Evolutionary conservation across 2,329 filamentous ascomycete genomes (phyloP), one percentile per base, ranked within the genome.

Genomic region (Aspergillus puulaauensis): DNA sequence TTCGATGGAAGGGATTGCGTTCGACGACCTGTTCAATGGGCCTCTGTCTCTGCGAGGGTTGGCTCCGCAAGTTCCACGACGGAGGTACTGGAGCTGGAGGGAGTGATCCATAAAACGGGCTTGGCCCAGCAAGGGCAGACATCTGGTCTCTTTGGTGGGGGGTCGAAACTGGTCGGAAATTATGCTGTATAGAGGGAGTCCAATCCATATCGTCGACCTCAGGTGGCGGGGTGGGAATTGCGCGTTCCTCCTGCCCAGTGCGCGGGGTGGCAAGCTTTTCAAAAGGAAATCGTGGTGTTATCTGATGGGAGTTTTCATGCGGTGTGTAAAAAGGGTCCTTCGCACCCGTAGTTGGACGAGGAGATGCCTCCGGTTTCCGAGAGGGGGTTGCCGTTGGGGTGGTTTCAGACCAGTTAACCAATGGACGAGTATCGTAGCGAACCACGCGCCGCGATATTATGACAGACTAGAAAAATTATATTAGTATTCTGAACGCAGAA

Each of bases 161-260:
- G 51, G 69, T 70, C 14, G 70, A 61, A 6, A 50, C 73, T 33
- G 72, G 71, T 45, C 67, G 68, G 19, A 76, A 66, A 19, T 72
- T 61, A 53, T 73, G 68, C 41, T 76, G 71, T 41, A 67, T 60
- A 37, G 78, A 77, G n/a, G 79, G 79, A 35, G 76, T 77, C 79
- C 79, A 82, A 59, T 82, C 79, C 79, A 82, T 81, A 43, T 71
- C 72, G 58, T 80, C 77, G 17, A 64, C 67, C 50, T 77, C 75
- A 5, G 73, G 71, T 14, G 75, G 74, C 51, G 73, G 74, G 19
- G 75, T 76, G 19, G 73, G 67, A 51, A 74, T 68, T 35, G 67
- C 56, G n/a, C 63, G 60, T 50, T 64, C 57, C 23, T 63, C 58
- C 14, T 61, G 60, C 19, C 66, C 59, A 46, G 67, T 56, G 35